Evolutionary conservation across 2,329 filamentous ascomycete species (phyloP), one percentile per base, ranked within the genome.

Genomic region (Curvularia sp.): DNA sequence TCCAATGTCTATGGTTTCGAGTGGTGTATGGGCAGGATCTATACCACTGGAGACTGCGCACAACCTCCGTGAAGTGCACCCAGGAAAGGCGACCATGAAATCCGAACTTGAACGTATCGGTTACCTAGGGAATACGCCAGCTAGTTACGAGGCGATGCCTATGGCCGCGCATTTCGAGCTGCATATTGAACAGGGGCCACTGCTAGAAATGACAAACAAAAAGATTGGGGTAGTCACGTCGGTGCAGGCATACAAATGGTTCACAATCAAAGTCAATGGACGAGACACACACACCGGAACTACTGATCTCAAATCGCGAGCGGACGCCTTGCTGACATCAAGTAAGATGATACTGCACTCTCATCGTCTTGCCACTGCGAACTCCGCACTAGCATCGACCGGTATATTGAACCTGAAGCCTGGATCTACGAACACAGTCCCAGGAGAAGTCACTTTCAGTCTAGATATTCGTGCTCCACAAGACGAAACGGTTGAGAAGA

Each of bases 101-200:
- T 84, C 81, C 0, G 90, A 93, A 60, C 83, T 95, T 0, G 80
- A 89, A 69, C 83, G 89, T 13, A 92, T 93, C 50, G 87, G 88
- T 0, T 93, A 91, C 63, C 77, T 92, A 0, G 91, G 90, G 13
- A 65, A 76, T 0, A 77, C 82, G 0, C 82, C 84, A 8, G 85
- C 85, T 22, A 86, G 81, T 53, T 82, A 89, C 72, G 80, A 83
- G 61, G 79, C 82, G 31, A 85, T 83, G 15, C 89, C 89, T 0
- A 86, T 93, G 77, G 89, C 86, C 0, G 90, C 89, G 0, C 90
- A 94, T 74, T 93, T 94, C 68, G 91, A 94, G 75, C 82, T 95
- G 9, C 91, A 95, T 71, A 94, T 94, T 53, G 92, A 96, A 73
- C 92, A 96, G 73, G 91, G 91, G 0, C 90, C 91, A 0, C 85